phyloP scores from a whole-genome alignment of 169 alveolate genomes.

The Plasmodium cynomolgi region DNA sequence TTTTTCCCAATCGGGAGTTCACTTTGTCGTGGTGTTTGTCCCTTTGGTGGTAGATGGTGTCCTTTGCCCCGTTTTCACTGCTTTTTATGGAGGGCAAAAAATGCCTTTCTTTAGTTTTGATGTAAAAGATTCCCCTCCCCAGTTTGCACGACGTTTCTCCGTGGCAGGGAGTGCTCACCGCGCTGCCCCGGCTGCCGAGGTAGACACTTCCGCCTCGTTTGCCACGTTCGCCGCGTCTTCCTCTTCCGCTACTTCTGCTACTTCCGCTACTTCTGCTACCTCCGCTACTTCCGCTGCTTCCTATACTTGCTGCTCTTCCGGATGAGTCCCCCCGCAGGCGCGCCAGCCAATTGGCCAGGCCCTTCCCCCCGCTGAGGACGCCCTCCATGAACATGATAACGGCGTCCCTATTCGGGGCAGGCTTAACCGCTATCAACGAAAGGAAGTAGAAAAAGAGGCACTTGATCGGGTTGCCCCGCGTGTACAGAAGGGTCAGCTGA shows the following conservation, averaged over 20 bases:
- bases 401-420: slow-evolving; percentile 31
- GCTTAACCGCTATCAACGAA: slow-evolving; percentile 27
- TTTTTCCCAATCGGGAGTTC: neutral
- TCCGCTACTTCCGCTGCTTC: neutral
- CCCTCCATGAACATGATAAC: slow-evolving; percentile 22
- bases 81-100: neutral
- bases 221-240: too few relatives aligned
- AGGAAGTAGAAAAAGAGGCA: slow-evolving; percentile 42
- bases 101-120: neutral
- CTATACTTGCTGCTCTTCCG: neutral
- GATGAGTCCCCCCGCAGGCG: neutral
- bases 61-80: neutral
- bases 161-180: neutral
- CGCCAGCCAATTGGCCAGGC: neutral
- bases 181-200: neutral
- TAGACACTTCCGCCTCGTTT: neutral
- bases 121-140: neutral
- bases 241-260: neutral
- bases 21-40: neutral
- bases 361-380: slow-evolving; percentile 9
- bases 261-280: neutral
- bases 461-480: slow-evolving; percentile 24
- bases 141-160: neutral
- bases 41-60: neutral
- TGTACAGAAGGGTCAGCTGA: slow-evolving; percentile 32